Percentiles rank a stretch among this genome's conserved stretches.
Conservation (phyloP, 2,329 filamentous ascomycete genomes). For the Penicillium sp. region DNA sequence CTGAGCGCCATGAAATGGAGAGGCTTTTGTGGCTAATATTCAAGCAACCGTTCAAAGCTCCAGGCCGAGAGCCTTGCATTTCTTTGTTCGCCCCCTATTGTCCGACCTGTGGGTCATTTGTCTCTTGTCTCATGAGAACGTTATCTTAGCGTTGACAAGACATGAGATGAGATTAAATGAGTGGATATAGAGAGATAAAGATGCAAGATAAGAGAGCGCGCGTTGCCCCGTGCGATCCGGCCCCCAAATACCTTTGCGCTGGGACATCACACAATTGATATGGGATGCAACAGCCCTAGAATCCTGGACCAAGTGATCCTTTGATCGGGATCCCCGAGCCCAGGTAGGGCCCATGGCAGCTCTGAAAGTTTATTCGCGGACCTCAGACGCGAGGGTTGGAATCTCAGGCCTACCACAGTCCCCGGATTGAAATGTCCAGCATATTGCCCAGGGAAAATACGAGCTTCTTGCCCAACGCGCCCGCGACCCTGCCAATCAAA, state of each 20-base stretch:
- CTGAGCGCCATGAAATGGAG: slow-evolving; percentile 14
- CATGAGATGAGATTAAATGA: background rate
- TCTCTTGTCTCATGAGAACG: background rate
- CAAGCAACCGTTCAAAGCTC: slow-evolving; percentile 6
- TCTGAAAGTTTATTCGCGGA: slow-evolving; percentile 1
- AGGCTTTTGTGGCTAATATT: slow-evolving; percentile 13
- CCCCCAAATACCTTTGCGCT: background rate
- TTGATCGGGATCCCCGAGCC: background rate
- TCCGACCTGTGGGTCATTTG: background rate
- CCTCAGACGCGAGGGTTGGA: background rate
- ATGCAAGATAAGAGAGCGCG: slow-evolving; percentile 2
- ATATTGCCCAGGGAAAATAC: slow-evolving; percentile 1
- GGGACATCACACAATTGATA: background rate
- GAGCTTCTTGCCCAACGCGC: background rate
- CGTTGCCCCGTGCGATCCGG: background rate
- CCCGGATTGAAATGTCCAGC: background rate
- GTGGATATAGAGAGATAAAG: background rate
- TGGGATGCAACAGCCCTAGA: background rate
- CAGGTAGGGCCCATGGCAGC: background rate
- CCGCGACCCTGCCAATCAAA: background rate
- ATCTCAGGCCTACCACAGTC: background rate
- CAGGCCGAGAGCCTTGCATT: slow-evolving; percentile 1
- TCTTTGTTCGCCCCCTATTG: background rate
- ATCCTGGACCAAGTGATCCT: background rate
- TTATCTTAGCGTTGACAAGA: background rate